Evolutionary conservation across 2,329 filamentous ascomycete genomes (phyloP), one percentile per base, ranked within the genome.

Genomic region (Cercospora sp.): DNA sequence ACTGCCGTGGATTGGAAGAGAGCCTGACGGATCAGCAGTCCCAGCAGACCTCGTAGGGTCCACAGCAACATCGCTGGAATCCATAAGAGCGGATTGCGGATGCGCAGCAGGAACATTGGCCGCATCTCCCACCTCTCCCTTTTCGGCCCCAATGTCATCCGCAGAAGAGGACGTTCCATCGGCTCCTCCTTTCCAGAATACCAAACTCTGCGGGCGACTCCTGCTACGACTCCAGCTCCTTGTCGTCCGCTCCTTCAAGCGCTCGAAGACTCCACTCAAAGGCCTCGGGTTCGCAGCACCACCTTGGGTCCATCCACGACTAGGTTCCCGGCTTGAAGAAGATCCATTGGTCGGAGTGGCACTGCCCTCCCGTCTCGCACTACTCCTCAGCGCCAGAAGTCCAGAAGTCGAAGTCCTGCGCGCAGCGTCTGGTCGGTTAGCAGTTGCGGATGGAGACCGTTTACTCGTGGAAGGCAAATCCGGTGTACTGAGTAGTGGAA

Each of bases 51-150:
- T 58, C 1, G 51, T 60, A 12, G 69, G 33, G 28, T 63, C 31
- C 9, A 70, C 65, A 5, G 69, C 67, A 16, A 69, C 61, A 61
- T 72, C 67, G n/a, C 61, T 66, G 36, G 69, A 69, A 53, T 71
- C 67, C 40, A 55, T 60, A 8, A 68, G 59, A 20, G 65, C 65
- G 33, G 69, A 67, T 23, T 63, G 20, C 48, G 23, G 48, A 28
- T 23, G 23, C 1, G 48, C 48, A 16, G 48, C 13, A 16, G 48
- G 7, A 16, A 9, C 33, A 63, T 2, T n/a, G 12, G 48, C 3
- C 48, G 48, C 16, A 4, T 26, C 26, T 53, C 28, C 48, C 23
- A n/a, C 23, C 20, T 53, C 6, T 28, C 26, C 48, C 13, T 6
- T 23, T 26, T 53, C 48, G 12, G 26, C 5, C 5, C 48, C 48